Conservation (phyloP, 1,284 basidiomycete species). For the Meira nashicola region DNA sequence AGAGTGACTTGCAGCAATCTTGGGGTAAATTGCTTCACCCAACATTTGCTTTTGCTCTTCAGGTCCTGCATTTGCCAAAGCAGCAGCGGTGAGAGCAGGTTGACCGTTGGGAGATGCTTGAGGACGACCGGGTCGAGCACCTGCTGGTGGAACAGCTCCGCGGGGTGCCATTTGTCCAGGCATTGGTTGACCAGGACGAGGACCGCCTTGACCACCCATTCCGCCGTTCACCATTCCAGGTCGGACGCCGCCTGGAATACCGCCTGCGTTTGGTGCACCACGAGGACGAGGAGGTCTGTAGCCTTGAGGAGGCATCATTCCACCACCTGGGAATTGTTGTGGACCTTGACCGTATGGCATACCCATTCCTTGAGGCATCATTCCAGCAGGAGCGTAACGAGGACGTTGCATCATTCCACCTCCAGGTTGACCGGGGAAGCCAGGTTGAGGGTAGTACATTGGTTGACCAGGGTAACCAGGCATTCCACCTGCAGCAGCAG, state of each 20-base stretch:
- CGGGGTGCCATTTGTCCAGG: conserved; percentile 12
- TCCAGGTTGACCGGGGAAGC: conserved; percentile 48
- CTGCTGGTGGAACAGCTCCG: conserved; percentile 7
- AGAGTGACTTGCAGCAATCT: conserved; percentile 47
- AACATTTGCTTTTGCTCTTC: conserved; percentile 54
- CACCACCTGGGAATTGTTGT: conserved; percentile 46
- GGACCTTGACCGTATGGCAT: conserved; percentile 48
- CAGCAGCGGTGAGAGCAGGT: conserved; percentile 45
- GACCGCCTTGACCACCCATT: conserved; percentile 28
- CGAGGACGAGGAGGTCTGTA: conserved; percentile 47
- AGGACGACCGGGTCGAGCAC: conserved; percentile 14
- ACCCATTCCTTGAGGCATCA: conserved; percentile 52
- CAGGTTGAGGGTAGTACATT: conserved; percentile 52
- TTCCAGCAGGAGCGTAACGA: conserved; percentile 49
- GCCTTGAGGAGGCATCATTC: conserved; percentile 43
- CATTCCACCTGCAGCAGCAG: conserved; percentile 42
- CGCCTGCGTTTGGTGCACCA: conserved; percentile 31
- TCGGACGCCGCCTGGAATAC: conserved; percentile 27
- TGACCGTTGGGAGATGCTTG: conserved; percentile 27
- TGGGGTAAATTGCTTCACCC: conserved; percentile 53
- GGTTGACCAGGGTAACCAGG: conserved; percentile 49
- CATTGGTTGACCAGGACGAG: conserved; percentile 34
- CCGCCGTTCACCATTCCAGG: conserved; percentile 24
- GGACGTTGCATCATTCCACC: conserved; percentile 43
- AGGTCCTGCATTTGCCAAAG: conserved; percentile 50